phyloP scores from a whole-genome alignment of 2,329 filamentous ascomycete species.

The Alternaria triticina region DNA sequence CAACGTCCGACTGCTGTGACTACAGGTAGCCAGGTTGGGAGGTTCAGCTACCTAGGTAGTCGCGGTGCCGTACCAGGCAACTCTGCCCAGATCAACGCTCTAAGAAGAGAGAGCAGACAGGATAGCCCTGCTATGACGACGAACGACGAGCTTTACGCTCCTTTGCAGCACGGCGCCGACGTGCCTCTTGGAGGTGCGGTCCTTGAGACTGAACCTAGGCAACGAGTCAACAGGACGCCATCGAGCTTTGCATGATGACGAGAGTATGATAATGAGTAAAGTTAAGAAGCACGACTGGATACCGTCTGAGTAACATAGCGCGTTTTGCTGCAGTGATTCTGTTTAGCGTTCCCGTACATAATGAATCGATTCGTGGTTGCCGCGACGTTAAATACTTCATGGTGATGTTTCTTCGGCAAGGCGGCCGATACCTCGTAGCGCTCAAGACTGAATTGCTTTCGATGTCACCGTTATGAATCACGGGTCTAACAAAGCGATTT shows the following conservation, averaged over 20 bases:
- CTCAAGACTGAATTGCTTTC: not conserved
- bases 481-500: not conserved
- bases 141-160: constrained; percentile 20
- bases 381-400: not conserved
- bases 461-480: not conserved
- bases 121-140: constrained; percentile 22
- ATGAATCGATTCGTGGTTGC: not conserved
- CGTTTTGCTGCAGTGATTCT: not conserved
- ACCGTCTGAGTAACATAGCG: not conserved
- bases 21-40: constrained; percentile 15
- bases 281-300: not conserved
- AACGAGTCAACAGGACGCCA: constrained; percentile 12
- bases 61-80: constrained; percentile 8
- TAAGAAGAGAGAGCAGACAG: constrained; percentile 8
- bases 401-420: no score
- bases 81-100: constrained; percentile 7
- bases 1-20: constrained; percentile 14
- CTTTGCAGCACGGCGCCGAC: constrained; percentile 17
- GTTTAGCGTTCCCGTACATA: not conserved
- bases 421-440: not conserved
- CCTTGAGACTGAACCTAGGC: constrained; percentile 14
- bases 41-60: constrained; percentile 22
- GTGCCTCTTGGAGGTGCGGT: constrained; percentile 20
- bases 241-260: constrained; percentile 14
- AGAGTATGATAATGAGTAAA: not conserved